Evolutionary conservation across 305 asterid species (phyloP).

Genomic region (Ajuga reptans): DNA sequence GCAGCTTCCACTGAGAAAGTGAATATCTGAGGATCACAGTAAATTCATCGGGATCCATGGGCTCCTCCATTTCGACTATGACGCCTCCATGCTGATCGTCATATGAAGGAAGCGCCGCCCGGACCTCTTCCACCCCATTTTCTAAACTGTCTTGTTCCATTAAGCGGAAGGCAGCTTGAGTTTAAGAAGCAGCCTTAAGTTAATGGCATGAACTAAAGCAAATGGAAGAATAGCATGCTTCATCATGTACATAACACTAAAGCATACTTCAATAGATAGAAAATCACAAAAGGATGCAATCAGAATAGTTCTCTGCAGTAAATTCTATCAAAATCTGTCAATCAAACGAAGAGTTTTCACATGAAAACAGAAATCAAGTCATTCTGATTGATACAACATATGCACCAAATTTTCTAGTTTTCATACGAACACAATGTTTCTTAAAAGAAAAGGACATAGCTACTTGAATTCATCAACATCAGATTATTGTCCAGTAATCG

Average conservation of each 20-base stretch:
- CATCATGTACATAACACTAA: background rate
- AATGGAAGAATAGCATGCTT: background rate
- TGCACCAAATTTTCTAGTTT: background rate
- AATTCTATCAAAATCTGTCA: background rate
- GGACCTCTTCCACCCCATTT: constrained; percentile 26
- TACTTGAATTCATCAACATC: background rate
- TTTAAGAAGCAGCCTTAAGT: background rate
- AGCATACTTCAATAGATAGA: background rate
- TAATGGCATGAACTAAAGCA: constrained; percentile 2
- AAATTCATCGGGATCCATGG: constrained; percentile 44
- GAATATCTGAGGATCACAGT: constrained; percentile 42
- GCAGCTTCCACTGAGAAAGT: constrained; percentile 48
- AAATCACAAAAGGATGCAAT: background rate
- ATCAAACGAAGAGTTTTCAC: background rate
- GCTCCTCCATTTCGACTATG: constrained; percentile 48
- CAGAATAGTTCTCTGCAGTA: background rate
- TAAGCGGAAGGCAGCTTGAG: constrained; percentile 17
- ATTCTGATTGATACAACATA: background rate
- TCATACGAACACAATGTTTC: too few relatives aligned
- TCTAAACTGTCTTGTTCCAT: constrained; percentile 35
- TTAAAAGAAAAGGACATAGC: too few relatives aligned
- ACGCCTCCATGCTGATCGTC: constrained; percentile 64
- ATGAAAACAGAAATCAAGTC: background rate
- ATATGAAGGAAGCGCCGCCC: constrained; percentile 39
- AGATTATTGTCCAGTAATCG: background rate